Evolutionary conservation across 257 asterid species (phyloP).

Genomic region (Osmanthus fragrans): DNA sequence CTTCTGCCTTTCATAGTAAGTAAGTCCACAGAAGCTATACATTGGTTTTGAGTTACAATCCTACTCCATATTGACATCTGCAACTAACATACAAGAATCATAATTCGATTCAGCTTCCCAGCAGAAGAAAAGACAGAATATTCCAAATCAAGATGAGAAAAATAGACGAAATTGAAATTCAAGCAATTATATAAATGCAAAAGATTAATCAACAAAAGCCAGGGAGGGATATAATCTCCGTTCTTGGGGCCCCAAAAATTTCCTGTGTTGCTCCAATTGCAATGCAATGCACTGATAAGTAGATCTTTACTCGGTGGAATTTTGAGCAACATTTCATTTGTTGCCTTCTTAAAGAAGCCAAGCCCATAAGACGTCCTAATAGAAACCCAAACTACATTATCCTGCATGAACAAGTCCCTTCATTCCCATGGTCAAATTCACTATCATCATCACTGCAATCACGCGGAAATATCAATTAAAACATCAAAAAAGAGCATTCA

Average conservation of each 20-base stretch:
- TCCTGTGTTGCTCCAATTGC: constrained; percentile 8
- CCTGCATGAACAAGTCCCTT: constrained; percentile 70
- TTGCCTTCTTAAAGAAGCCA: constrained; percentile 15
- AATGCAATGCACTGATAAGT: constrained; percentile 7
- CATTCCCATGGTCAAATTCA: constrained; percentile 57
- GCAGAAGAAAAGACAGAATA: constrained; percentile 19
- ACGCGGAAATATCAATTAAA: constrained; percentile 28
- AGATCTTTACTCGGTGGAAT: constrained; percentile 20
- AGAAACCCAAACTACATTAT: constrained; percentile 62
- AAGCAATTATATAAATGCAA: constrained; percentile 28
- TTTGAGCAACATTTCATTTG: constrained; percentile 22
- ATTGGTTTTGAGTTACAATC: constrained; percentile 9
- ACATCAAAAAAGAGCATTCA: neutral
- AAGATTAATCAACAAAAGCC: constrained; percentile 29
- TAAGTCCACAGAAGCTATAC: constrained; percentile 17
- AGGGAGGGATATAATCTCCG: constrained; percentile 11
- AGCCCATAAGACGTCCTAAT: constrained; percentile 5
- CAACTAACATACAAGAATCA: constrained; percentile 13
- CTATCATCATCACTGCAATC: constrained; percentile 76
- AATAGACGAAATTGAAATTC: constrained; percentile 36
- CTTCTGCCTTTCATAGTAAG: neutral
- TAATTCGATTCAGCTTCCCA: constrained; percentile 18
- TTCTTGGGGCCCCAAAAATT: constrained; percentile 24
- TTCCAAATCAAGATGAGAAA: constrained; percentile 20
- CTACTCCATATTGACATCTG: constrained; percentile 37